Conservation (phyloP, 1,284 basidiomycete genomes). For the Vanrija humicola region DNA sequence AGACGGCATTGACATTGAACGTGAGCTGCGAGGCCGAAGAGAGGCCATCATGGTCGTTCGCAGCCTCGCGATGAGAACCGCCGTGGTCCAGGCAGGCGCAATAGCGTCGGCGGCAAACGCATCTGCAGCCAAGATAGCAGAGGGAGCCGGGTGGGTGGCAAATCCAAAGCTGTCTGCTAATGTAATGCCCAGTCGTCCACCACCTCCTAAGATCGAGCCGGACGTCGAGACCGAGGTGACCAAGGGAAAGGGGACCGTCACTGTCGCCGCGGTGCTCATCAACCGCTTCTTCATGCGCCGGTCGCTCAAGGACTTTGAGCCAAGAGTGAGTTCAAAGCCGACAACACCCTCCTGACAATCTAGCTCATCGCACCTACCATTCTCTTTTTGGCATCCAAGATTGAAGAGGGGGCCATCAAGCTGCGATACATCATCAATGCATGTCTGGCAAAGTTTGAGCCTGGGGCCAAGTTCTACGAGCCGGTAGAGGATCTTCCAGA, state of each 20-base stretch:
- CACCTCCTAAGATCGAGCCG: background rate
- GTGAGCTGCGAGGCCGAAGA: slow-evolving; percentile 33
- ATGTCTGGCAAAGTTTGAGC: slow-evolving; percentile 33
- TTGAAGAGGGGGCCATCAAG: slow-evolving; percentile 40
- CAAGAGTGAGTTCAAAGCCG: slow-evolving; percentile 25
- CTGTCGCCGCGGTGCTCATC: slow-evolving; percentile 81
- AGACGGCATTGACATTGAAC: slow-evolving; percentile 22
- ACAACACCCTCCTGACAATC: background rate
- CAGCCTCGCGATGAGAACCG: slow-evolving; percentile 12
- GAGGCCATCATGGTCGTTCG: slow-evolving; percentile 18
- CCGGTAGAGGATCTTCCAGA: slow-evolving; percentile 11
- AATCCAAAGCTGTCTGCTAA: background rate
- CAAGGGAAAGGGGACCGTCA: slow-evolving; percentile 51
- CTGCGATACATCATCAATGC: slow-evolving; percentile 39
- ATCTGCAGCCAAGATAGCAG: too few species aligned
- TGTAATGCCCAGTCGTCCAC: background rate
- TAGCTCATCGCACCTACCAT: slow-evolving; percentile 84
- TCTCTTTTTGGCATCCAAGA: slow-evolving; percentile 87
- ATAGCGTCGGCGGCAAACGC: too few species aligned
- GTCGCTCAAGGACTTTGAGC: slow-evolving; percentile 73
- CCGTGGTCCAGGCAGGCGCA: background rate
- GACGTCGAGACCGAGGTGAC: slow-evolving; percentile 17
- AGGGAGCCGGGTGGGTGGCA: too few species aligned
- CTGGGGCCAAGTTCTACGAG: slow-evolving; percentile 20
- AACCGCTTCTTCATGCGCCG: slow-evolving; percentile 93